phyloP scores from a whole-genome alignment of 2,329 filamentous ascomycete species.

The Pseudogymnoascus sp. region DNA sequence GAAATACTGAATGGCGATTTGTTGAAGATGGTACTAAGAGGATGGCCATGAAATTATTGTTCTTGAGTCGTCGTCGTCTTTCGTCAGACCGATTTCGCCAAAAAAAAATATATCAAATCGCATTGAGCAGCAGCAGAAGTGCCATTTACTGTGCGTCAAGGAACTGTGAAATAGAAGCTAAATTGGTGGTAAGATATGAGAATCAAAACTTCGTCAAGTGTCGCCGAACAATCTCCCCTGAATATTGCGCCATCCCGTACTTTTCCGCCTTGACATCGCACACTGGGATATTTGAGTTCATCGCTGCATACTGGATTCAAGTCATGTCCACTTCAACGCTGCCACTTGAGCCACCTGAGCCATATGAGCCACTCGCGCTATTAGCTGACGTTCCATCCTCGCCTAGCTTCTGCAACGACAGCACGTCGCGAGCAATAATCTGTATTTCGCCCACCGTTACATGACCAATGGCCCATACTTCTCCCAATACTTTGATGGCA shows the following conservation, averaged over 20 bases:
- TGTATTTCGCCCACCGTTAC: background rate
- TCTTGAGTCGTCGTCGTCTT: background rate
- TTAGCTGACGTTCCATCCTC: background rate
- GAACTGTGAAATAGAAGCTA: background rate
- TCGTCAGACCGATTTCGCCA: background rate
- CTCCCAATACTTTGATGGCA: background rate
- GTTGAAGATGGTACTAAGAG: background rate
- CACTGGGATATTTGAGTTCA: background rate
- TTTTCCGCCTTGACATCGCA: background rate
- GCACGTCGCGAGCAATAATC: background rate
- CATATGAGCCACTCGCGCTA: background rate
- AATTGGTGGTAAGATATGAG: background rate
- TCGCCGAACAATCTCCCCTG: background rate
- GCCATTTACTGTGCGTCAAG: background rate
- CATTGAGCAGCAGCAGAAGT: background rate
- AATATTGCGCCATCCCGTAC: background rate
- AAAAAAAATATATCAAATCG: background rate
- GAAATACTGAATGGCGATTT: slow-evolving; percentile 6
- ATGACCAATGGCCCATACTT: background rate
- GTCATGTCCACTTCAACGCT: background rate
- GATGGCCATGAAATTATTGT: background rate
- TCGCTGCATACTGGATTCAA: background rate
- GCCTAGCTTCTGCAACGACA: background rate
- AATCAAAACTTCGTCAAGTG: background rate
- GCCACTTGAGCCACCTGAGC: background rate